Evolutionary conservation across 805 yeast species (phyloP).

Genomic region (Schwanniomyces vanrijiae): DNA sequence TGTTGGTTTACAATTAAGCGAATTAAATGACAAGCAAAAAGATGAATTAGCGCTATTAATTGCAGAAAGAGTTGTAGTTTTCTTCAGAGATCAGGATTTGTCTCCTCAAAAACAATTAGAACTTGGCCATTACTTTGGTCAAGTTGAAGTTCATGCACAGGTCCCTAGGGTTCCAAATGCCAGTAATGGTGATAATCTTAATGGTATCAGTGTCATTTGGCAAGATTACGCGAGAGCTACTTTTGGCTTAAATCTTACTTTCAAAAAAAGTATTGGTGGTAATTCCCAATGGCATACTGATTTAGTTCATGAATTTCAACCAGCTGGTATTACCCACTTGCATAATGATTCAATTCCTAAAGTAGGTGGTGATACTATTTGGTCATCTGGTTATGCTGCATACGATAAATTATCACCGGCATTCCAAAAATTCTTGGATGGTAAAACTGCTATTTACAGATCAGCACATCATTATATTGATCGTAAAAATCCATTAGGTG

Average conservation of each 20-base stretch:
- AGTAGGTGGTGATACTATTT: slow-evolving; percentile 55
- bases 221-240: slow-evolving; percentile 31
- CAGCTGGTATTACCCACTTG: slow-evolving; percentile 39
- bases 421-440: slow-evolving; percentile 50
- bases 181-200: slow-evolving; percentile 11
- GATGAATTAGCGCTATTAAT: slow-evolving; percentile 27
- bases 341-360: slow-evolving; percentile 39
- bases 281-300: slow-evolving; percentile 37
- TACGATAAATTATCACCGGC: slow-evolving; percentile 55
- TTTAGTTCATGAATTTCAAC: slow-evolving; percentile 34
- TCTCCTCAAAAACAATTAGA: slow-evolving; percentile 29
- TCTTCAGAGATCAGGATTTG: slow-evolving; percentile 29
- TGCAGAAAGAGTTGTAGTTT: slow-evolving; percentile 29
- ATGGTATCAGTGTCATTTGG: slow-evolving; percentile 43
- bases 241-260: slow-evolving; percentile 24
- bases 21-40: slow-evolving; percentile 23
- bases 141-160: slow-evolving; percentile 29
- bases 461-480: slow-evolving; percentile 44
- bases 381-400: slow-evolving; percentile 57
- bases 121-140: slow-evolving; percentile 30
- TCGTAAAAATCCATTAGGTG: slow-evolving; percentile 45
- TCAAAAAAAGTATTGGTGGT: slow-evolving; percentile 22
- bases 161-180: slow-evolving; percentile 14
- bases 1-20: slow-evolving; percentile 26
- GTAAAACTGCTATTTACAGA: slow-evolving; percentile 44